Evolutionary conservation across 23 red algal species (phyloP).

Genomic region (Gracilaria gracilis): DNA sequence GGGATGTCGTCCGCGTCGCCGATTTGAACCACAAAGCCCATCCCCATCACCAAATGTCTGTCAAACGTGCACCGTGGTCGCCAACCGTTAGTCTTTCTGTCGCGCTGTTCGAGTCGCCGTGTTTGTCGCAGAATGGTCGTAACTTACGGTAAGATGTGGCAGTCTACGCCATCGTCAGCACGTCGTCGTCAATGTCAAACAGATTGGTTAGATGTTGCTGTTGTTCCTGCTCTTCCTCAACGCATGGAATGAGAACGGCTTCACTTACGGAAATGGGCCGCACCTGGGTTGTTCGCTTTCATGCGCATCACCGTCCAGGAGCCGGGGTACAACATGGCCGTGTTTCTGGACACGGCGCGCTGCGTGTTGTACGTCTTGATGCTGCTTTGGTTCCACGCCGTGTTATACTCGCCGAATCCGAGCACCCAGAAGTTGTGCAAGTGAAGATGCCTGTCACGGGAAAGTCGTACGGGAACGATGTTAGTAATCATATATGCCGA

Average conservation of each 20-base stretch:
- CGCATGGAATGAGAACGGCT: neutral
- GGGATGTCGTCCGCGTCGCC: slow-evolving; percentile 54
- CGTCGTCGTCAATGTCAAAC: neutral
- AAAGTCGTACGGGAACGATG: neutral
- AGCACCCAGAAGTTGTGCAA: slow-evolving; percentile 70
- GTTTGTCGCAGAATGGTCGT: neutral
- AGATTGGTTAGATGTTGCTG: neutral
- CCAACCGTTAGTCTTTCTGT: neutral
- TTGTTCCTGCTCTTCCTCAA: neutral
- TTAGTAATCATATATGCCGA: neutral
- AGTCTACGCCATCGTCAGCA: neutral
- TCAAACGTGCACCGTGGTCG: neutral
- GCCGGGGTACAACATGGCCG: slow-evolving; percentile 52
- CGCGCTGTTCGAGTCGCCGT: neutral
- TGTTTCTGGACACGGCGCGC: slow-evolving; percentile 38
- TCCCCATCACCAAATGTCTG: slow-evolving; percentile 70
- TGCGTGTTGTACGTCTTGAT: slow-evolving; percentile 21
- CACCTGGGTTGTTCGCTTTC: slow-evolving; percentile 56
- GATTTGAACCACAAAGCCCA: slow-evolving; percentile 64
- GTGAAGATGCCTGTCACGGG: slow-evolving; percentile 37
- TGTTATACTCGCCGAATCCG: slow-evolving; percentile 46
- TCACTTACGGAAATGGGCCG: slow-evolving; percentile 44
- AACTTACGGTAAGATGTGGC: slow-evolving; percentile 63
- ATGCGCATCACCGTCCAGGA: slow-evolving; percentile 55
- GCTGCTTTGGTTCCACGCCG: slow-evolving; percentile 41